Conservation (phyloP, 2,329 filamentous ascomycete genomes). For the Pyrenophora teres region DNA sequence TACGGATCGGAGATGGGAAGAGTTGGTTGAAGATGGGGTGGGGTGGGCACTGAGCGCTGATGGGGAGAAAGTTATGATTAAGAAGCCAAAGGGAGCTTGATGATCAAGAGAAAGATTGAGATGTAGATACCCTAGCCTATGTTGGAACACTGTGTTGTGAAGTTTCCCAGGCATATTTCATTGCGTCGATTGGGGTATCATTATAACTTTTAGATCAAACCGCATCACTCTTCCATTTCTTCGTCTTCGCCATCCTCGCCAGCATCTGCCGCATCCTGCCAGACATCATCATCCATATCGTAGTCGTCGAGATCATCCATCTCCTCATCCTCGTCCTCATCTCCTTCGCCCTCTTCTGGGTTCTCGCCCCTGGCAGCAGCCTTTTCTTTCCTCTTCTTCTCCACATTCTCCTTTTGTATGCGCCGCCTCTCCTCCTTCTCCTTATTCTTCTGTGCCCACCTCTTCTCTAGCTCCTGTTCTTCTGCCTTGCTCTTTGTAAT, state of each 20-base stretch:
- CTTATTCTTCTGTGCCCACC: slow-evolving; percentile 76
- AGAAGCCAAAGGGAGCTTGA: slow-evolving; percentile 59
- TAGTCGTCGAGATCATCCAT: slow-evolving; percentile 53
- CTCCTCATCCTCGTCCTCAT: slow-evolving; percentile 55
- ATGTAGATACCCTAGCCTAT: not conserved
- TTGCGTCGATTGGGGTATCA: slow-evolving; percentile 41
- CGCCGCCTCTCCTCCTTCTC: slow-evolving; percentile 83
- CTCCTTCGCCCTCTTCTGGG: slow-evolving; percentile 54
- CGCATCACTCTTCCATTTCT: slow-evolving; percentile 50
- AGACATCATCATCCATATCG: slow-evolving; percentile 56
- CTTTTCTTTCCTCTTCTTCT: slow-evolving; percentile 74
- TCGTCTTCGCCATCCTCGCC: slow-evolving; percentile 53
- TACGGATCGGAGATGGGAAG: slow-evolving; percentile 72
- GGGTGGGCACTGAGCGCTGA: slow-evolving; percentile 77
- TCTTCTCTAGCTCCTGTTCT: slow-evolving; percentile 75
- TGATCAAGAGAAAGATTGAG: not conserved
- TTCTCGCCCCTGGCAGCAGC: slow-evolving; percentile 35
- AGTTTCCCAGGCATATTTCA: not conserved
- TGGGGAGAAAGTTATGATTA: slow-evolving; percentile 75
- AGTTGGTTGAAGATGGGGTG: slow-evolving; percentile 72
- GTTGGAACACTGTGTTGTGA: not conserved
- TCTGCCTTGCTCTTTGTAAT: slow-evolving; percentile 83
- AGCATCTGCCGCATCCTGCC: slow-evolving; percentile 58
- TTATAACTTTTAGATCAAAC: slow-evolving; percentile 18
- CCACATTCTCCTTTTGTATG: slow-evolving; percentile 87